Conservation (phyloP, 2,329 filamentous ascomycete genomes). For the Xylariaceae sp. region DNA sequence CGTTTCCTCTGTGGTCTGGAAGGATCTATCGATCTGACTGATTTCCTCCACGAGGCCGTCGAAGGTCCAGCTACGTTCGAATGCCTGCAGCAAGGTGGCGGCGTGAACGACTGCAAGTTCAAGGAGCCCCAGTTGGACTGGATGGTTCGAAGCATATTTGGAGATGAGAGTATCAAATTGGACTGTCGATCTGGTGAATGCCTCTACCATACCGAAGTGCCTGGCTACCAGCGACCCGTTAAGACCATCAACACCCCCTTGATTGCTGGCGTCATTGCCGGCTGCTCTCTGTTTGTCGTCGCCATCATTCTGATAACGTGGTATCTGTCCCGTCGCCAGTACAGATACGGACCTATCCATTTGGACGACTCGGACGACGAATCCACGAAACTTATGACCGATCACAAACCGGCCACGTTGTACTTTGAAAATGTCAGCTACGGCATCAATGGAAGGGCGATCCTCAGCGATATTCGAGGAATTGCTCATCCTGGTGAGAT, state of each 20-base stretch:
- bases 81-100: constrained; percentile 62
- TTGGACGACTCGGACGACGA: constrained; percentile 90
- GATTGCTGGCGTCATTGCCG: constrained; percentile 89
- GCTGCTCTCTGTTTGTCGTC: constrained; percentile 80
- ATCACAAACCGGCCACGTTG: constrained; percentile 85
- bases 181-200: constrained; percentile 85
- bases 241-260: constrained; percentile 96
- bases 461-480: constrained; percentile 73
- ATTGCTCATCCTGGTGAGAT: constrained; percentile 93
- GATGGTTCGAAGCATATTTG: constrained; percentile 82
- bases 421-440: constrained; percentile 88
- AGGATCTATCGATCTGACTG: constrained; percentile 84
- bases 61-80: constrained; percentile 82
- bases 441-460: constrained; percentile 78
- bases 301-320: constrained; percentile 76
- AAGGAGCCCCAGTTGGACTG: constrained; percentile 89
- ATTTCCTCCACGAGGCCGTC: constrained; percentile 79
- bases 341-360: constrained; percentile 66
- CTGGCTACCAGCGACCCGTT: constrained; percentile 80
- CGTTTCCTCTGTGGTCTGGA: constrained; percentile 91
- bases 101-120: constrained; percentile 67
- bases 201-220: constrained; percentile 85
- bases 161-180: constrained; percentile 82
- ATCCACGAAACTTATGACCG: constrained; percentile 75
- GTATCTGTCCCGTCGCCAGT: constrained; percentile 76